Percentiles rank a stretch among this genome's conserved stretches.
Conservation (phyloP, 768 basidiomycete genomes). For the Leccinellum rugosiceps region DNA sequence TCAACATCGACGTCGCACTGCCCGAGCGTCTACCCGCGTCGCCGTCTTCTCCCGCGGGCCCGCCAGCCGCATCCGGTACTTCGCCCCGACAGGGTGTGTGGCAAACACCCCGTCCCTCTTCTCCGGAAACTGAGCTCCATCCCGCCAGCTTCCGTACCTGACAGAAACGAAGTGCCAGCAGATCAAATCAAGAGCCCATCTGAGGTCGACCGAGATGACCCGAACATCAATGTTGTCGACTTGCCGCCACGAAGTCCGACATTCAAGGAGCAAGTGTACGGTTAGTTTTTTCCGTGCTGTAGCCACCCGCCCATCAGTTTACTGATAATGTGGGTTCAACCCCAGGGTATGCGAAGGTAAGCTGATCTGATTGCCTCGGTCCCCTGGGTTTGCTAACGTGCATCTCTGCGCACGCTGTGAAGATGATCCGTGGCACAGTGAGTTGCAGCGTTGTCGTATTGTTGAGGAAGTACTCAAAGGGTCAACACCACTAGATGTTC, state of each 20-base stretch:
- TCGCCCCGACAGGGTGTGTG: slow-evolving; percentile 39
- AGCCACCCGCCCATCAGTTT: background rate
- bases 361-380: background rate
- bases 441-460: slow-evolving; percentile 6
- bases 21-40: background rate
- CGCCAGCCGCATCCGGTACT: slow-evolving; percentile 27
- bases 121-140: background rate
- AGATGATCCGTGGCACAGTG: slow-evolving; percentile 33
- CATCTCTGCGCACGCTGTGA: background rate
- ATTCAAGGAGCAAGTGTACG: slow-evolving; percentile 60
- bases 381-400: slow-evolving; percentile 1
- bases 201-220: slow-evolving; percentile 26
- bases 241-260: slow-evolving; percentile 33
- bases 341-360: slow-evolving; percentile 31
- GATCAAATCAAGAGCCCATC: slow-evolving; percentile 27
- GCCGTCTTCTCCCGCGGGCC: slow-evolving; percentile 25
- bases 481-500: slow-evolving; percentile 16
- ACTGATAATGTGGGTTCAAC: background rate
- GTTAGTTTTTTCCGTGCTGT: slow-evolving; percentile 28
- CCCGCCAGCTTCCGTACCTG: slow-evolving; percentile 32
- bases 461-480: background rate
- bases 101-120: background rate
- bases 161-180: slow-evolving; percentile 32
- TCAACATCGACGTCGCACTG: background rate
- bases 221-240: slow-evolving; percentile 24